Conservation (phyloP, 148 eudicot genomes). For the Rheum nobile region DNA sequence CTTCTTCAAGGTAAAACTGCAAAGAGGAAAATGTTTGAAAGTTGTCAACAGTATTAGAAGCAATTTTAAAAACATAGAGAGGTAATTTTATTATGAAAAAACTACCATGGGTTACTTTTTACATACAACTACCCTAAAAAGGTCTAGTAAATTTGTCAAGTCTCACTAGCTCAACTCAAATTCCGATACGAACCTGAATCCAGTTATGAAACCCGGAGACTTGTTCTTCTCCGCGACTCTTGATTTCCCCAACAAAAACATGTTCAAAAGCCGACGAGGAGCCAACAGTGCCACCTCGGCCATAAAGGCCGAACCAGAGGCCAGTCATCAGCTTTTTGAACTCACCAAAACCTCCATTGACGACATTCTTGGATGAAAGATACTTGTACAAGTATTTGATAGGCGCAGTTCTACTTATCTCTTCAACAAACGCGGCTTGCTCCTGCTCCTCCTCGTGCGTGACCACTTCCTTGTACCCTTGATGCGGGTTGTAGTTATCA, state of each 20-base stretch:
- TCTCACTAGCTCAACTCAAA: no score
- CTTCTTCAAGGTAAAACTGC: constrained; percentile 96
- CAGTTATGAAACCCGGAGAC: constrained; percentile 98
- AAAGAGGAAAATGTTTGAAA: not conserved
- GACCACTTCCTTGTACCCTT: constrained; percentile 67
- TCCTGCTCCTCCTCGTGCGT: constrained; percentile 73
- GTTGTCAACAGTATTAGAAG: not conserved
- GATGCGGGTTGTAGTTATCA: constrained; percentile 84
- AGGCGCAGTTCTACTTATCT: constrained; percentile 92
- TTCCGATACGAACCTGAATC: constrained; percentile 57
- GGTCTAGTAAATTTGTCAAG: no score
- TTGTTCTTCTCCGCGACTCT: constrained; percentile 53
- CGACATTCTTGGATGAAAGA: constrained; percentile 40
- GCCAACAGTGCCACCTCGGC: constrained; percentile 75
- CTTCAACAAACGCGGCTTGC: constrained; percentile 82
- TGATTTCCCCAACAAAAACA: constrained; percentile 97
- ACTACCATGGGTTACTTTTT: no score
- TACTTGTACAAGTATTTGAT: constrained; percentile 77
- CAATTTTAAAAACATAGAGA: no score
- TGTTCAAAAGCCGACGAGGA: constrained; percentile 92
- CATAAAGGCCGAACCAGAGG: constrained; percentile 81
- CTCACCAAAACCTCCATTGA: constrained; percentile 35
- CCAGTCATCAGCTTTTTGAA: constrained; percentile 55
- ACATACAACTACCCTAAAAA: no score
- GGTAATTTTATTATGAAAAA: no score